phyloP scores from a whole-genome alignment of 2,329 filamentous ascomycete genomes.

The Diaporthe sp. region DNA sequence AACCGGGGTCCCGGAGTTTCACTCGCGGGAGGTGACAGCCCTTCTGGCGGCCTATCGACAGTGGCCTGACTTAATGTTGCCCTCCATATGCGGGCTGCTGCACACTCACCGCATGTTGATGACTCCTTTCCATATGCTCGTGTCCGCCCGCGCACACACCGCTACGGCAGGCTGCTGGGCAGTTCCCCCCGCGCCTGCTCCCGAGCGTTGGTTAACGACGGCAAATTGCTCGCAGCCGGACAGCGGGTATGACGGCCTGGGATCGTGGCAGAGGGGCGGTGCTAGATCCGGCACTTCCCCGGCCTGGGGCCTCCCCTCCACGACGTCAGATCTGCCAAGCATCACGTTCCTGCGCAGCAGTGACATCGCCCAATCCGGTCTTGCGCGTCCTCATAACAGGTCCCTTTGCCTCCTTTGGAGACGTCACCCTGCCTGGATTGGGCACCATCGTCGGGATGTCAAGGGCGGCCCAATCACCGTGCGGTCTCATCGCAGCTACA shows the following conservation, averaged over 20 bases:
- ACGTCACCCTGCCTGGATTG: slow-evolving; percentile 24
- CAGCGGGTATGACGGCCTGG: not conserved
- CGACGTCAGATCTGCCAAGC: slow-evolving; percentile 24
- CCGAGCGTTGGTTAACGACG: not conserved
- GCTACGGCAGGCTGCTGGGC: not conserved
- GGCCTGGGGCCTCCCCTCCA: slow-evolving; percentile 7
- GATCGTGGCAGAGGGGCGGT: not conserved
- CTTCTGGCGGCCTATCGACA: not conserved
- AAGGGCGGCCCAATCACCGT: slow-evolving; percentile 19
- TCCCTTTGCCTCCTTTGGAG: not conserved
- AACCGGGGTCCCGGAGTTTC: slow-evolving; percentile 16
- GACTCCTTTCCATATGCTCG: not conserved
- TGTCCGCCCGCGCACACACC: slow-evolving; percentile 1
- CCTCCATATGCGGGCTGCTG: slow-evolving; percentile 4
- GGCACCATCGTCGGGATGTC: not conserved
- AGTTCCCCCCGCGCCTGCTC: not conserved
- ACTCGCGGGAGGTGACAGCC: not conserved
- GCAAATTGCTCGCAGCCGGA: not conserved
- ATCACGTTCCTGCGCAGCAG: slow-evolving; percentile 25
- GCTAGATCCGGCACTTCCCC: slow-evolving; percentile 19
- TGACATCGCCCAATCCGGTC: slow-evolving; percentile 22
- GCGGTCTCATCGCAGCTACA: slow-evolving; percentile 21
- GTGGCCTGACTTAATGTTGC: slow-evolving; percentile 1
- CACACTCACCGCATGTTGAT: slow-evolving; percentile 22
- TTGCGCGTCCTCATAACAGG: not conserved